Evolutionary conservation across 2,329 filamentous ascomycete species (phyloP), one percentile per base, ranked within the genome.

Genomic region (Colletotrichum cereale): DNA sequence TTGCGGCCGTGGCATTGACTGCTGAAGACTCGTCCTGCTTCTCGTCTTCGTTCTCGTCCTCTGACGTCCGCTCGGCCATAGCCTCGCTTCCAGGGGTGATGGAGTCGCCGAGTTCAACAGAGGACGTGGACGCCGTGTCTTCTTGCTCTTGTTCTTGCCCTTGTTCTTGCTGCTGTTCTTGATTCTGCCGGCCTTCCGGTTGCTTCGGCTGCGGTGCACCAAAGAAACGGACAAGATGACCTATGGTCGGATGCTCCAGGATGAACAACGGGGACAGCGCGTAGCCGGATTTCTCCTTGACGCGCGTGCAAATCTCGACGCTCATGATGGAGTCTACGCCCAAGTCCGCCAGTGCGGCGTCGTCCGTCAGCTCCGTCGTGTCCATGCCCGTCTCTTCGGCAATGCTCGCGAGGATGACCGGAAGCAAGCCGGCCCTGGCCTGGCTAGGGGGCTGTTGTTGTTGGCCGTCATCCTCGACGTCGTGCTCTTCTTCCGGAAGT

Each of bases 331-430:
- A 66, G 55, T 66, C 63, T 8, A 66, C 29, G 1, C 63, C 63
- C 11, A 66, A 3, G 34, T 66, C 63, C 4, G 63, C 55, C 11
- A 60, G 21, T 7, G 18, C 53, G 2, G 44, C 34, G 18, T 66
- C 55, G 26, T 66, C 63, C 2, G 63, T 60, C 10, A 66, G 63
- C 36, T 66, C 24, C 2, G 31, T 88, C 90, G 2, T 75, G 62
- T 10, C 56, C 18, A 50, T 8, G 29, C 58, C 58, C n/a, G 58
- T 62, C 58, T 62, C 44, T 29, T n/a, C 29, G 3, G 58, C 18
- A 3, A 62, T 62, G 44, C 26, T 50, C 44, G 36, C 21, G 14
- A 62, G 16, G 3, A 61, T 48, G 7, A n/a, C 8, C 18, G 40
- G 14, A 21, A 60, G 21, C 2, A 57, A 2, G 4, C n/a, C 55